Evolutionary conservation across 2,329 filamentous ascomycete genomes (phyloP).

Genomic region (Aspergillus jensenii): DNA sequence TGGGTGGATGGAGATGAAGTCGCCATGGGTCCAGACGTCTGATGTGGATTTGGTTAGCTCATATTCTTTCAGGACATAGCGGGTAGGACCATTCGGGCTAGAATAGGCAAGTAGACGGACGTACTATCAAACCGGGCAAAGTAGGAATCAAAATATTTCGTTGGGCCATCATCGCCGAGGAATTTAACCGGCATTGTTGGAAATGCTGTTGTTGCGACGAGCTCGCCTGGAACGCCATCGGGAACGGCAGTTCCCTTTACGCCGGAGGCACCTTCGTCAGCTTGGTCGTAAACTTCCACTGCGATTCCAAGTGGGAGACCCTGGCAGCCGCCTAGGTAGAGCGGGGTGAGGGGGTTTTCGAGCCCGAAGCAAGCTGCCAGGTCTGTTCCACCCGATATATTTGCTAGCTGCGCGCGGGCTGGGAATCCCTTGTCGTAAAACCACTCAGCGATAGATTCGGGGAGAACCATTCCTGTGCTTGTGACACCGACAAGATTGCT

Average conservation of each 20-base stretch:
- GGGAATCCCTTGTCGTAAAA: conserved; percentile 74
- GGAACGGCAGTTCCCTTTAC: conserved; percentile 54
- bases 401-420: conserved; percentile 63
- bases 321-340: conserved; percentile 61
- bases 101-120: not conserved
- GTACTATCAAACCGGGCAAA: conserved; percentile 58
- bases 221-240: conserved; percentile 69
- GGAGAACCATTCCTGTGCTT: conserved; percentile 79
- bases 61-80: not conserved
- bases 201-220: conserved; percentile 69
- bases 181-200: conserved; percentile 73
- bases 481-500: conserved; percentile 61
- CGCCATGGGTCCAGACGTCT: conserved; percentile 66
- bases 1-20: conserved; percentile 73
- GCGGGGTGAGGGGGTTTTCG: conserved; percentile 68
- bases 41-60: not conserved
- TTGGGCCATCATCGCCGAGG: conserved; percentile 54
- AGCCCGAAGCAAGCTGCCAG: conserved; percentile 49
- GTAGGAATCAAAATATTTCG: conserved; percentile 55
- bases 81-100: not conserved
- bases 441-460: conserved; percentile 77
- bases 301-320: conserved; percentile 54
- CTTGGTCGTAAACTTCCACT: conserved; percentile 60
- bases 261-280: conserved; percentile 43
- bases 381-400: conserved; percentile 77